phyloP scores from a whole-genome alignment of 164 flowering plant genomes.

The Dillenia turbinata region DNA sequence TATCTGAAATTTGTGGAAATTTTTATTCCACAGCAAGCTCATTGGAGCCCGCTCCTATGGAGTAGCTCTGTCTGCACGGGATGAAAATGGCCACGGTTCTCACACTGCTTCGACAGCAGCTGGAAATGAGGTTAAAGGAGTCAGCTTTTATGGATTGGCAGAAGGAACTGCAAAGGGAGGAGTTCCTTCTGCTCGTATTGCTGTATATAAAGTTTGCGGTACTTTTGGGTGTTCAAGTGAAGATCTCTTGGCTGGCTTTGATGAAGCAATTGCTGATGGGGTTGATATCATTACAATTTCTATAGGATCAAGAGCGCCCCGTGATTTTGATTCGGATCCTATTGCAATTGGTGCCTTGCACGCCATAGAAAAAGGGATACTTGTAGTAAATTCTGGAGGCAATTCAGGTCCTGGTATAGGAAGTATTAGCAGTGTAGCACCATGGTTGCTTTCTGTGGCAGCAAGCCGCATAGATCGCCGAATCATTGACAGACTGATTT shows the following conservation, averaged over 20 bases:
- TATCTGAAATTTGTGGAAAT: slow-evolving; percentile 24
- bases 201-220: slow-evolving; percentile 25
- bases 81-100: slow-evolving; percentile 29
- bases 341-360: slow-evolving; percentile 29
- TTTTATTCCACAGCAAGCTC: slow-evolving; percentile 13
- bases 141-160: slow-evolving; percentile 25
- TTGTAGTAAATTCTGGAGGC: too few relatives aligned
- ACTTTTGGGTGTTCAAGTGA: neutral
- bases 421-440: slow-evolving; percentile 8
- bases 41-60: slow-evolving; percentile 25
- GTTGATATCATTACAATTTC: slow-evolving; percentile 30
- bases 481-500: slow-evolving; percentile 16
- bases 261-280: slow-evolving; percentile 40
- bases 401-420: slow-evolving; percentile 9
- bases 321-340: neutral
- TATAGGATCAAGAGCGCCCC: neutral
- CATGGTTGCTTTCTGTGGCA: slow-evolving; percentile 31
- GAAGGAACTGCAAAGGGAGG: slow-evolving; percentile 39
- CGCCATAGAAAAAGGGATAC: too few relatives aligned
- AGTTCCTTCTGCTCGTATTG: slow-evolving; percentile 34
- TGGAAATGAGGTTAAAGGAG: slow-evolving; percentile 20
- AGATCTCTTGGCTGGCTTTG: slow-evolving; percentile 28
- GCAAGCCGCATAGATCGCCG: slow-evolving; percentile 31
- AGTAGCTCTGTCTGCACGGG: slow-evolving; percentile 10
- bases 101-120: slow-evolving; percentile 41